phyloP scores from a whole-genome alignment of 257 asterid genomes.

The Nicotiana obtusifolia region DNA sequence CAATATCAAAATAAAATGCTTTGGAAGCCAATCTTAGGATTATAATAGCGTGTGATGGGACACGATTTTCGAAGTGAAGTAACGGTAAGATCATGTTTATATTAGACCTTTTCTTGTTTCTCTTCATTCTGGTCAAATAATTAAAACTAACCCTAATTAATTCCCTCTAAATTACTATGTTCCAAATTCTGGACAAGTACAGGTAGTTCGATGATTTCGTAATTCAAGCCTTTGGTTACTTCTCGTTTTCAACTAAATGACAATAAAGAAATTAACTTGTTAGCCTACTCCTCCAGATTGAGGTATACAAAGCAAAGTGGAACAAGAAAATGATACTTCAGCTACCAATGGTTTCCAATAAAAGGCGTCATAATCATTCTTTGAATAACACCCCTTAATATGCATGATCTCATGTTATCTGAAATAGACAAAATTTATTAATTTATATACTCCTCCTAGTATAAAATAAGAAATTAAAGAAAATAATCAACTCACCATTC shows the following conservation, averaged over 20 bases:
- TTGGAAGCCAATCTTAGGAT: neutral
- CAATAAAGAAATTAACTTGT: conserved; percentile 15
- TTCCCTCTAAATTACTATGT: conserved; percentile 16
- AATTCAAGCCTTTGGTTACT: conserved; percentile 39
- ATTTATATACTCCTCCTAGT: neutral
- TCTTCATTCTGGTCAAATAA: conserved; percentile 18
- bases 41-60: conserved; percentile 37
- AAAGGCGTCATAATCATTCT: conserved; percentile 11
- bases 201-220: conserved; percentile 50
- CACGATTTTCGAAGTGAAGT: conserved; percentile 37
- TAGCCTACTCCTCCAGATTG: conserved; percentile 22
- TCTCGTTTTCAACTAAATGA: conserved; percentile 38
- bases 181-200: conserved; percentile 25
- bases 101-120: conserved; percentile 38
- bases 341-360: conserved; percentile 29
- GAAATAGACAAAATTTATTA: neutral
- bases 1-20: neutral
- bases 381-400: neutral
- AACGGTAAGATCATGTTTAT: conserved; percentile 36
- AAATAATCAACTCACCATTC: neutral
- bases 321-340: conserved; percentile 41
- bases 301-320: conserved; percentile 41
- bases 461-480: conserved; percentile 15
- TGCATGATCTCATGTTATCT: conserved; percentile 5
- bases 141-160: conserved; percentile 42